phyloP scores from a whole-genome alignment of 768 basidiomycete genomes.

The Rhodotorula kratochvilovae region DNA sequence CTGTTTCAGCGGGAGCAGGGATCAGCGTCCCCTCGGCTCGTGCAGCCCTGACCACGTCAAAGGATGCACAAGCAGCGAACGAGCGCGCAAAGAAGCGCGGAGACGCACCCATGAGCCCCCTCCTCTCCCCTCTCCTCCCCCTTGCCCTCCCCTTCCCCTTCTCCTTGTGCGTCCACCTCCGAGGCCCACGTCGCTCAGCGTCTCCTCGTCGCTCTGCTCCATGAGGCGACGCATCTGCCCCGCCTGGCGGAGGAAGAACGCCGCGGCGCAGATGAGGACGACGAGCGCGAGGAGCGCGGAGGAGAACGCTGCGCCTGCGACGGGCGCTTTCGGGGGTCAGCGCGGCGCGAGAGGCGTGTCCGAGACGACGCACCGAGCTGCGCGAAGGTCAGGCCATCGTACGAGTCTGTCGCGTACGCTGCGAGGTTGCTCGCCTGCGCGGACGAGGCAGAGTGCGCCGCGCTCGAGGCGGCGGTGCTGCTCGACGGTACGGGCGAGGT shows the following conservation, averaged over 20 bases:
- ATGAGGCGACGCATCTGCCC: background rate
- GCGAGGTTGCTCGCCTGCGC: background rate
- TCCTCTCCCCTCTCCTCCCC: background rate
- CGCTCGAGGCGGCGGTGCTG: background rate
- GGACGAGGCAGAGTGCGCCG: background rate
- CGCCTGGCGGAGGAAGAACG: constrained; percentile 5
- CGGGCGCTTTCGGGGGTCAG: background rate
- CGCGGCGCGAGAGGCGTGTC: too few relatives aligned
- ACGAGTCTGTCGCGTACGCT: background rate
- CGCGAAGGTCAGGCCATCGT: background rate
- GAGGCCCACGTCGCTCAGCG: background rate
- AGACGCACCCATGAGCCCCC: background rate
- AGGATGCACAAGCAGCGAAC: too few relatives aligned
- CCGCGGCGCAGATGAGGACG: background rate
- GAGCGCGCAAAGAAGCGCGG: background rate
- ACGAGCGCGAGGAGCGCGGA: background rate
- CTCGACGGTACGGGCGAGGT: background rate
- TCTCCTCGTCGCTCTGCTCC: background rate
- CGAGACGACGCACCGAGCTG: background rate
- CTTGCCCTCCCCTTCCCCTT: background rate
- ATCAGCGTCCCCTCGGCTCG: too few relatives aligned
- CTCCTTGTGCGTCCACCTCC: background rate
- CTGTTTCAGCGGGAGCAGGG: too few relatives aligned
- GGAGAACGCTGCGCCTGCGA: background rate
- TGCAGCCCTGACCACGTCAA: too few relatives aligned